These are phyloP conservation scores for Rhizopogon rudus DNA, from an alignment of 768 basidiomycete species.

Conservation along the genomic window DNA sequence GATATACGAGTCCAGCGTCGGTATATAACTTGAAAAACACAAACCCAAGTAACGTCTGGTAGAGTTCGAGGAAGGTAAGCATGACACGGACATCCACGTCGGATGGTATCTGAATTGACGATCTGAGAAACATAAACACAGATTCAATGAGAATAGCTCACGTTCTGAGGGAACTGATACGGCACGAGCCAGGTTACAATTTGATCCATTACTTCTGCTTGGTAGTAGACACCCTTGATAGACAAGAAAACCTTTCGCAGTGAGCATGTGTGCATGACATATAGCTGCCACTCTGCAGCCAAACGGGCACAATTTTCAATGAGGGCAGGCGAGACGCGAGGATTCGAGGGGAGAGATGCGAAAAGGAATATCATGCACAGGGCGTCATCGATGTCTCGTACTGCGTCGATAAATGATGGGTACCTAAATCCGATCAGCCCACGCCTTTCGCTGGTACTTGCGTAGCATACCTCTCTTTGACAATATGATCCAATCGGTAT, in stretches of 20 bases:
- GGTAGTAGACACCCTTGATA: conserved; percentile 98
- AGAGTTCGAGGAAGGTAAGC: conserved; percentile 96
- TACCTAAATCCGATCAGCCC: conserved; percentile 52
- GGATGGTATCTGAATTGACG: conserved; percentile 63
- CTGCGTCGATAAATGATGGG: conserved; percentile 92
- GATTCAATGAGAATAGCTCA: conserved; percentile 31
- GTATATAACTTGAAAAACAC: conserved; percentile 98
- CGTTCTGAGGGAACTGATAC: conserved; percentile 94
- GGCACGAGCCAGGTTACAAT: conserved; percentile 94
- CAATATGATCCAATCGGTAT: conserved; percentile 90
- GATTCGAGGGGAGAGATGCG: conserved; percentile 83
- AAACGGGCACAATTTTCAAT: conserved; percentile 89
- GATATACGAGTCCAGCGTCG: conserved; percentile 89
- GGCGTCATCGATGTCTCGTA: conserved; percentile 96
- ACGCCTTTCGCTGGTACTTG: not conserved
- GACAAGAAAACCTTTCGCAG: conserved; percentile 91
- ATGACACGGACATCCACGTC: conserved; percentile 98
- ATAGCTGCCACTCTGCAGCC: conserved; percentile 95
- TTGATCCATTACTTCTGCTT: conserved; percentile 92
- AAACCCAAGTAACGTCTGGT: conserved; percentile 94
- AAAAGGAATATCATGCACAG: conserved; percentile 94
- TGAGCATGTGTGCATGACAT: conserved; percentile 81
- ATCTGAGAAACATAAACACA: conserved; percentile 5
- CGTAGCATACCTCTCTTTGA: conserved; percentile 83
- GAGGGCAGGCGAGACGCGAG: conserved; percentile 74